phyloP scores from a whole-genome alignment of 345 rosid species.

The Raphanus sativus region DNA sequence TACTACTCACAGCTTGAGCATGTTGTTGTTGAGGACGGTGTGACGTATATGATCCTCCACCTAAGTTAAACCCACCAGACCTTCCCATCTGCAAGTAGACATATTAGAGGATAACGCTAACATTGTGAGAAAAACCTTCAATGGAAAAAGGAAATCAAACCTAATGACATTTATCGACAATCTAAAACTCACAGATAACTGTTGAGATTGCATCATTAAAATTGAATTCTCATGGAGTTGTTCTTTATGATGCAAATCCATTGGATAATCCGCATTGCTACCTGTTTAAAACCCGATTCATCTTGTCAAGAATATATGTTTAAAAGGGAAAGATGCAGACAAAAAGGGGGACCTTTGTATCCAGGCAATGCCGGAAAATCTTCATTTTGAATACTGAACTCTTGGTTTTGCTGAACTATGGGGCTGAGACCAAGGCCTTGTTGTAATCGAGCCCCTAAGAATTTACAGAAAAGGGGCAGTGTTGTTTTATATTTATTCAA shows the following conservation, averaged over 20 bases:
- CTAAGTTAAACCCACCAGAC: slow-evolving; percentile 78
- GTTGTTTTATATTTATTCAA: neutral
- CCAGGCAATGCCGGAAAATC: slow-evolving; percentile 99
- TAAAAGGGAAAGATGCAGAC: neutral
- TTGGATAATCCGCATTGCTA: slow-evolving; percentile 77
- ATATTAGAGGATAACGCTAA: slow-evolving; percentile 7
- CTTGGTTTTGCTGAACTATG: slow-evolving; percentile 95
- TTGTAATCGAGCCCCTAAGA: slow-evolving; percentile 71
- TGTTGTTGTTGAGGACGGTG: slow-evolving; percentile 80
- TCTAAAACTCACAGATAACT: slow-evolving; percentile 68
- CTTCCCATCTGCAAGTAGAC: slow-evolving; percentile 75
- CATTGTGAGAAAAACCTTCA: neutral
- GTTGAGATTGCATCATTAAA: slow-evolving; percentile 95
- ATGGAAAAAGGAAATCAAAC: slow-evolving; percentile 3
- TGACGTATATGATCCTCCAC: slow-evolving; percentile 63
- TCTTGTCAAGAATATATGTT: slow-evolving; percentile 22
- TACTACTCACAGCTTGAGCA: slow-evolving; percentile 70
- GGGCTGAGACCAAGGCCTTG: slow-evolving; percentile 82
- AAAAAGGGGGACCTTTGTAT: slow-evolving; percentile 63
- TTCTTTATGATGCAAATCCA: slow-evolving; percentile 95
- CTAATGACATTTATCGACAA: slow-evolving; percentile 11
- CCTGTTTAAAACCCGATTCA: slow-evolving; percentile 55
- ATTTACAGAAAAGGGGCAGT: neutral
- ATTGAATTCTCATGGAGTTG: slow-evolving; percentile 84
- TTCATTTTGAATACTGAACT: slow-evolving; percentile 97